Evolutionary conservation across 2,329 filamentous ascomycete genomes (phyloP), one percentile per base, ranked within the genome.

Genomic region (Simplicillium aogashimaense): DNA sequence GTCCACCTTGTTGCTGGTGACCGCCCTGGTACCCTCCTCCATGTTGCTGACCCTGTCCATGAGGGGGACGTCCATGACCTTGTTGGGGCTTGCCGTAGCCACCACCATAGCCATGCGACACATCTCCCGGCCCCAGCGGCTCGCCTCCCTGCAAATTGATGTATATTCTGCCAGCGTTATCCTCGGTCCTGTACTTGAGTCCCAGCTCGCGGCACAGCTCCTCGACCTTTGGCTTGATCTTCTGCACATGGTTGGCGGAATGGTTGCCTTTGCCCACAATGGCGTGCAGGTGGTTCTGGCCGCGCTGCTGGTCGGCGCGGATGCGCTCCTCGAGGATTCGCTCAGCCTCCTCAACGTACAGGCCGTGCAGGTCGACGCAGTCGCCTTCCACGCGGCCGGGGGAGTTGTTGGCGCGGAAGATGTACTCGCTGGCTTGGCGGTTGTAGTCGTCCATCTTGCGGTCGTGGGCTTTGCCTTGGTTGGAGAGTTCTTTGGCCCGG

Each of bases 201-300:
- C 89, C 86, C 35, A 94, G 64, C 58, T 95, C 83, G 37, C 69
- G 74, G 61, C 90, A 95, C 37, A 97, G 70, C 57, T 85, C 74
- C 65, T 97, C 89, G 34, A 97, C 87, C 45, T 85, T 75, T n/a
- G 92, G 92, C 66, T 94, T 95, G 61, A 98, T 81, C 70, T 92
- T 95, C 62, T 95, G 87, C 17, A 97, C 73, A 53, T 92, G 83
- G 48, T 81, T 76, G 9, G 65, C 68, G 38, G 80, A 86, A 65
- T 98, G 92, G 59, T 94, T 92, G 3, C 92, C 92, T 63, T 90
- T 94, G 54, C 92, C 92, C 25, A 97, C 90, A 54, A 98, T 95
- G 32, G 94, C 89, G 64, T 95, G 88, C 41, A 98, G 67, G 64
- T 95, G 86, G 15, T 69, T 77, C 65, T 94, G 83, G 1, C 86